Evolutionary conservation across 163 green algal species (phyloP).

Genomic region (Scenedesmus sp.): DNA sequence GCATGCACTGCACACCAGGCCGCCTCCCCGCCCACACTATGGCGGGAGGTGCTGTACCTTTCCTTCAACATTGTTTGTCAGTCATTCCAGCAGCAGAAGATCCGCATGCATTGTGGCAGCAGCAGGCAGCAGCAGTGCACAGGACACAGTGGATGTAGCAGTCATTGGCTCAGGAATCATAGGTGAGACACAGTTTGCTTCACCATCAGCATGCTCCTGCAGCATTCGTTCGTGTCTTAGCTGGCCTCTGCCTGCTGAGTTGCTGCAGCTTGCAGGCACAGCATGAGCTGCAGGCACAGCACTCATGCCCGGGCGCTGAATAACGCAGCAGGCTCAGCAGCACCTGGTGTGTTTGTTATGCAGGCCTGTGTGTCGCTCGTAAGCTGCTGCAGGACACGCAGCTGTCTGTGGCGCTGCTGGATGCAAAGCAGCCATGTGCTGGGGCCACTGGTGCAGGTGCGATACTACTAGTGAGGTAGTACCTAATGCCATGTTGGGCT

Average conservation of each 20-base stretch:
- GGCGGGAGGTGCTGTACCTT: no score
- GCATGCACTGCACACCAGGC: not conserved
- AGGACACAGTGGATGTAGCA: slow-evolving; percentile 30
- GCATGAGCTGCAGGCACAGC: not conserved
- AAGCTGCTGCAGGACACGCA: slow-evolving; percentile 57
- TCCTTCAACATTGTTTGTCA: not conserved
- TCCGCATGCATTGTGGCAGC: not conserved
- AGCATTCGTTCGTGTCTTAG: not conserved
- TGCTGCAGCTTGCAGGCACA: not conserved
- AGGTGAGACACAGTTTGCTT: not conserved
- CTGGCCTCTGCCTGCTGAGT: not conserved
- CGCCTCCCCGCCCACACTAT: not conserved
- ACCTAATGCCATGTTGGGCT: no score
- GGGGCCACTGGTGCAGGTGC: slow-evolving; percentile 75
- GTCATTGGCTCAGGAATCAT: slow-evolving; percentile 43
- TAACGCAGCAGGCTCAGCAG: not conserved
- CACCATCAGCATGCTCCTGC: not conserved
- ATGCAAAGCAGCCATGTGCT: slow-evolving; percentile 65
- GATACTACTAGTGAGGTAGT: not conserved
- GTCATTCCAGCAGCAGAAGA: not conserved
- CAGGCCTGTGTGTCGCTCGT: slow-evolving; percentile 63
- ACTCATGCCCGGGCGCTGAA: not conserved
- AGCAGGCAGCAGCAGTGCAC: not conserved
- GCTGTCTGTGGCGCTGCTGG: slow-evolving; percentile 67
- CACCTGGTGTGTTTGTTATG: not conserved